Evolutionary conservation across 176 grass and related monocot species (phyloP).

Genomic region (Tuctoria greenei): DNA sequence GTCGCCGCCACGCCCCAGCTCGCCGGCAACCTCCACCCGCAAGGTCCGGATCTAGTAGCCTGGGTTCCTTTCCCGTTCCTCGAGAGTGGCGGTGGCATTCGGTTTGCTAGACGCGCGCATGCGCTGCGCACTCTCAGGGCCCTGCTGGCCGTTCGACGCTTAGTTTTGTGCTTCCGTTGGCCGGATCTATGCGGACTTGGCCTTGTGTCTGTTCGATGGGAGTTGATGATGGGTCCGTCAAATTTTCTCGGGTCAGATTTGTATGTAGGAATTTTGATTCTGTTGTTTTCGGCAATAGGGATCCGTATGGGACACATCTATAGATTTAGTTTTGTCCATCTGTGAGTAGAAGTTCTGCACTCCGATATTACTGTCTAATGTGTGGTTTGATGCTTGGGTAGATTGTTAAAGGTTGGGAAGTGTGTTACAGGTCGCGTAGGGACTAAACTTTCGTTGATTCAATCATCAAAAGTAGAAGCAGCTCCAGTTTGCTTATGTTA

Average conservation of each 20-base stretch:
- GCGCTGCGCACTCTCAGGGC: neutral
- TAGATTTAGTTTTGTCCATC: too few species aligned
- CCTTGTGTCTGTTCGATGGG: neutral
- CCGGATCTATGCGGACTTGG: neutral
- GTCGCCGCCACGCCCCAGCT: constrained; percentile 64
- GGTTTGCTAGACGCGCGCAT: neutral
- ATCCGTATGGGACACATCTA: neutral
- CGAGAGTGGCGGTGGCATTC: neutral
- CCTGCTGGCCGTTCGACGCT: neutral
- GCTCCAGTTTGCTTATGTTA: too few species aligned
- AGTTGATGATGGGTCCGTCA: neutral
- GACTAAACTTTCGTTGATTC: too few species aligned
- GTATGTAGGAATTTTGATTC: neutral
- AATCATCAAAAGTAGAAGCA: too few species aligned
- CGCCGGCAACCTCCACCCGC: constrained; percentile 83
- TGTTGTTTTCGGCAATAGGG: neutral
- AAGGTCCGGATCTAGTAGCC: constrained; percentile 65
- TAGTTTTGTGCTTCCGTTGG: neutral
- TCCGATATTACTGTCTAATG: neutral
- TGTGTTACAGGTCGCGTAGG: too few species aligned
- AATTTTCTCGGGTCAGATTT: neutral
- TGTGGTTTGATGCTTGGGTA: too few species aligned
- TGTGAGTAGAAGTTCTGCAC: neutral
- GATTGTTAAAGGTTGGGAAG: too few species aligned
- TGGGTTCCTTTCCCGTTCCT: neutral